phyloP scores from a whole-genome alignment of 139 green algal species.

The Yamagishiella unicocca region DNA sequence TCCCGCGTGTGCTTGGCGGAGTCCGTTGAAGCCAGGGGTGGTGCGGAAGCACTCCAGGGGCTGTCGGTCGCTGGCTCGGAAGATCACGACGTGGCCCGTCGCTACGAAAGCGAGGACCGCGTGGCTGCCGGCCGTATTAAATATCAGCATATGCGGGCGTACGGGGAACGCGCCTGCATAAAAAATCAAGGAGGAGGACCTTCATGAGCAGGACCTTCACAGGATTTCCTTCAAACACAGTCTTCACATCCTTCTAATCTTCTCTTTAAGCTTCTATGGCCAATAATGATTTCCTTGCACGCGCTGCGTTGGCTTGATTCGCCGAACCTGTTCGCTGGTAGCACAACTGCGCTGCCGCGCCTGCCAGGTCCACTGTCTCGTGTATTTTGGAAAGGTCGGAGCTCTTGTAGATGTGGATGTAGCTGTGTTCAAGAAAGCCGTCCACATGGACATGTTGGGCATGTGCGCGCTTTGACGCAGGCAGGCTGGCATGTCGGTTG shows the following conservation, averaged over 20 bases:
- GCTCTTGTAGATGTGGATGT: conserved; percentile 11
- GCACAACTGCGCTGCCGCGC: not conserved
- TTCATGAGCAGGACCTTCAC: too few relatives aligned
- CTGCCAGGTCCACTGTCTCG: not conserved
- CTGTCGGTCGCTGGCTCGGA: not conserved
- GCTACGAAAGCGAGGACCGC: not conserved
- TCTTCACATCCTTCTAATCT: too few relatives aligned
- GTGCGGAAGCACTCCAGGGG: conserved; percentile 8
- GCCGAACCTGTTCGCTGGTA: not conserved
- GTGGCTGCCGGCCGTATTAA: conserved; percentile 3
- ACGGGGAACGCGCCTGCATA: not conserved
- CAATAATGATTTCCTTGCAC: not conserved
- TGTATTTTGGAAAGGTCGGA: not conserved
- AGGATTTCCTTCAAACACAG: too few relatives aligned
- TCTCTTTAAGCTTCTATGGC: not conserved
- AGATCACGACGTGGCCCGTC: conserved; percentile 1
- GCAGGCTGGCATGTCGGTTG: too few relatives aligned
- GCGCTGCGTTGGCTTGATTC: too few relatives aligned
- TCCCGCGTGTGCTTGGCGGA: not conserved
- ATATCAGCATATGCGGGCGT: conserved; percentile 4
- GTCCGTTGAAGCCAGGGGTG: conserved; percentile 5
- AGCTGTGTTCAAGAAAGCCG: too few relatives aligned
- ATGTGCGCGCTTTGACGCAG: too few relatives aligned
- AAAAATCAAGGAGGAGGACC: not conserved
- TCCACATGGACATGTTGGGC: too few relatives aligned